Conservation (phyloP, 306 rosid species). For the Dalbergia cultrata region DNA sequence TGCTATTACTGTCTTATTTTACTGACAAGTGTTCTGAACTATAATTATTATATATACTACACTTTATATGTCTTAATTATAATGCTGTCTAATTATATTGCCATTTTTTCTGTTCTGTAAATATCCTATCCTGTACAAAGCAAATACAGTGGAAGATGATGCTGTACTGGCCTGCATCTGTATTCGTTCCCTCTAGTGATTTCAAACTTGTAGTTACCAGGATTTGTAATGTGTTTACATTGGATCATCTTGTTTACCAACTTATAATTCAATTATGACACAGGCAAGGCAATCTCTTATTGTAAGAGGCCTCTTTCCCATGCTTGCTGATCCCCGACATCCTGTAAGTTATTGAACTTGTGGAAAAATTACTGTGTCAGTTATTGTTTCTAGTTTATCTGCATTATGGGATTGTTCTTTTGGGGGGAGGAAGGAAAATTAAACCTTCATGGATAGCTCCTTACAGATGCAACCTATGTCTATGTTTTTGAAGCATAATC, state of each 20-base stretch:
- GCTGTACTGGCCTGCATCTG: conserved; percentile 35
- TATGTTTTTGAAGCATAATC: conserved; percentile 2
- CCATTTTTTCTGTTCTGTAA: not conserved
- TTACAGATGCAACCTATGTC: conserved; percentile 10
- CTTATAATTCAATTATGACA: conserved; percentile 39
- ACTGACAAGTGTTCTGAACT: conserved; percentile 4
- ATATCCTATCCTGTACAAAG: conserved; percentile 25
- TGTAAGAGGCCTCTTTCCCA: conserved; percentile 96
- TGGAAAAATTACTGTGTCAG: not conserved
- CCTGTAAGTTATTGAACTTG: conserved; percentile 71
- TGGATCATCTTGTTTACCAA: conserved; percentile 36
- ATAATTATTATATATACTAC: conserved; percentile 19
- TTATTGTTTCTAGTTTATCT: conserved; percentile 40
- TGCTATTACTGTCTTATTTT: conserved; percentile 16
- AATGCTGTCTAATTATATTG: not conserved
- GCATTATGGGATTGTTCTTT: conserved; percentile 13
- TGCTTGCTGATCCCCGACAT: conserved; percentile 99
- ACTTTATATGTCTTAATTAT: not conserved
- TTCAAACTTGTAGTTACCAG: conserved; percentile 30
- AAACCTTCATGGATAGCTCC: conserved; percentile 3
- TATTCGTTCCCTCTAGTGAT: conserved; percentile 24
- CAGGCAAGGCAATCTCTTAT: conserved; percentile 98
- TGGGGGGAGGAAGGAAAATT: not conserved
- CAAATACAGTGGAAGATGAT: conserved; percentile 34
- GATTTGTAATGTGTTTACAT: conserved; percentile 19